Evolutionary conservation across 2,329 filamentous ascomycete species (phyloP), one percentile per base, ranked within the genome.

Genomic region (Diaporthe vexans): DNA sequence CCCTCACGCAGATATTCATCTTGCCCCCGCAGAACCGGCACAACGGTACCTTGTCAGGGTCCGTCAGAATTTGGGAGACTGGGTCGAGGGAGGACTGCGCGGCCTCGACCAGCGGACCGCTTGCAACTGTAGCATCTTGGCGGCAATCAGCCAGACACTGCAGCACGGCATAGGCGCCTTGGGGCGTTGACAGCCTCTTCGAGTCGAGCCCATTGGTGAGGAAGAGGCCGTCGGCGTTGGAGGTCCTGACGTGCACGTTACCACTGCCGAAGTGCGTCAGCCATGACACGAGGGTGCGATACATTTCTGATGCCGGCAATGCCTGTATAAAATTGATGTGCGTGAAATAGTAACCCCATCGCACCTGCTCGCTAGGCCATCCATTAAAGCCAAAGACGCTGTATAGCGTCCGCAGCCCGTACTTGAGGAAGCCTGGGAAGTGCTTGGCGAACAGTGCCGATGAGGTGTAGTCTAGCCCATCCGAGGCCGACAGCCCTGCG

Each of bases 161-260:
- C 75, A 83, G 72, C 2, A 81, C 74, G 0, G 76, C 72, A 52
- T 82, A 83, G 0, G 78, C 74, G 0, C 81, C 81, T 70, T 82
- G 81, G 0, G 81, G 81, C 15, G 80, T 82, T 0, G 80, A 79
- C 3, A 82, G 70, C 10, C 70, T 75, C 15, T 76, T 76, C 5
- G 75, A 72, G 0, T 72, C 40, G 76, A 81, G 81, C 0, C 80
- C 80, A 51, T 81, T 79, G 0, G 77, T 76, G 19, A 79, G 37
- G 57, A 83, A 83, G 4, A 82, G 74, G 3, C 81, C 78, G 52
- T 83, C 81, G 2, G 80, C 81, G 68, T 83, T 83, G 3, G 79
- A 80, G 1, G 82, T 83, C 11, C 81, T 78, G 17, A 83, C 76
- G 33, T 77, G 73, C 11, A 71, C 77, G 2, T 63, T 67, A 8